Percentiles rank a stretch among this genome's conserved stretches.
Evolutionary conservation across 495 filamentous ascomycete species (phyloP).

Genomic region (Penicillium cosmopolitanum): DNA sequence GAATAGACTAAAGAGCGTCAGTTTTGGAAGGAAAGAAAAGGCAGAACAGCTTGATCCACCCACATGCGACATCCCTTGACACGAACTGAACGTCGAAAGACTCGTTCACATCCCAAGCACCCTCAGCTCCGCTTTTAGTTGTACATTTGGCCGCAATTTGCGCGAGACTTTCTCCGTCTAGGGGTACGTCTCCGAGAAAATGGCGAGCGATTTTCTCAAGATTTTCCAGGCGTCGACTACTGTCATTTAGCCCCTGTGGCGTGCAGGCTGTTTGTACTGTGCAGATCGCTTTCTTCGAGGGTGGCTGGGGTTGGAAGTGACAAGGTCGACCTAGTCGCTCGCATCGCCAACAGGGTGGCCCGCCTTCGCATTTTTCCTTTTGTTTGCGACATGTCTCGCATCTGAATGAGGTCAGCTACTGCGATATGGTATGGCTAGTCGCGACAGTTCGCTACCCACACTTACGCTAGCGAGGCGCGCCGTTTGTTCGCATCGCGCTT

Average conservation of each 20-base stretch:
- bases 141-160: constrained; percentile 19
- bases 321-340: constrained; percentile 47
- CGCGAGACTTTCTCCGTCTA: constrained; percentile 20
- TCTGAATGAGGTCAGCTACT: constrained; percentile 17
- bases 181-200: constrained; percentile 23
- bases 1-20: constrained; percentile 41
- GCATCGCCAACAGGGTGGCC: constrained; percentile 49
- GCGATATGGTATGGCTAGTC: neutral
- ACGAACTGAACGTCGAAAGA: constrained; percentile 45
- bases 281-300: constrained; percentile 29
- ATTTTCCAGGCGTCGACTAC: constrained; percentile 9
- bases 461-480: constrained; percentile 18
- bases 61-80: constrained; percentile 47
- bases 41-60: constrained; percentile 8
- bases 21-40: neutral
- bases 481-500: constrained; percentile 11
- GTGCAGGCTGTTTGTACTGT: constrained; percentile 26
- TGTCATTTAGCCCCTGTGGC: neutral
- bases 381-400: constrained; percentile 49
- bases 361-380: constrained; percentile 53
- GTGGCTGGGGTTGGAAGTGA: constrained; percentile 39
- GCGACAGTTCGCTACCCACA: neutral
- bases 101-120: constrained; percentile 17
- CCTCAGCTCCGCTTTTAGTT: constrained; percentile 9
- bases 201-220: constrained; percentile 22